Percentiles rank a stretch among this genome's conserved stretches.
Evolutionary conservation across 768 basidiomycete genomes (phyloP).

Genomic region (Calocybe indica): DNA sequence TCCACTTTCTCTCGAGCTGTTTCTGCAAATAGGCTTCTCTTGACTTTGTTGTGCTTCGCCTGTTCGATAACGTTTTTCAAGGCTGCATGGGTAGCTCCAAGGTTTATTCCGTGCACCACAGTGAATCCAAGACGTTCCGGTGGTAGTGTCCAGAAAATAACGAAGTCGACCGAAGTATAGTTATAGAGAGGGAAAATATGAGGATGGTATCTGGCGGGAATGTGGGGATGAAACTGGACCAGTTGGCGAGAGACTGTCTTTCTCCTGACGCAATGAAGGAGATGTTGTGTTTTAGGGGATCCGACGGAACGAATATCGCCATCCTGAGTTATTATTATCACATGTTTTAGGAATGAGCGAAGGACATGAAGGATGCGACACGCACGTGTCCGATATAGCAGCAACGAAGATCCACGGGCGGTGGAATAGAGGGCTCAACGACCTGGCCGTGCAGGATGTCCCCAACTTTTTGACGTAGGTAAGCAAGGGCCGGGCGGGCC

Average conservation of each 20-base stretch:
- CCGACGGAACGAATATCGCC: slow-evolving; percentile 15
- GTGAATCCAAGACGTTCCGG: slow-evolving; percentile 58
- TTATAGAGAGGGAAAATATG: slow-evolving; percentile 78
- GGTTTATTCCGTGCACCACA: slow-evolving; percentile 47
- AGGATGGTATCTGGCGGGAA: slow-evolving; percentile 45
- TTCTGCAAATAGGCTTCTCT: slow-evolving; percentile 88
- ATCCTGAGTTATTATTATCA: slow-evolving; percentile 9
- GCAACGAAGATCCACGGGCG: slow-evolving; percentile 48
- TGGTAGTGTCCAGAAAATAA: slow-evolving; percentile 74
- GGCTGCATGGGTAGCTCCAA: slow-evolving; percentile 67
- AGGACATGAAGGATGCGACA: too few relatives aligned
- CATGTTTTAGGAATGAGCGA: too few relatives aligned
- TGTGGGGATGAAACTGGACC: slow-evolving; percentile 42
- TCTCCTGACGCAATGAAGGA: slow-evolving; percentile 48
- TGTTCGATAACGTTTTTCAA: slow-evolving; percentile 56
- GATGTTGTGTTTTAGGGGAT: slow-evolving; percentile 28
- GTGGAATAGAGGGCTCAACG: slow-evolving; percentile 37
- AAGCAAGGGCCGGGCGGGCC: slow-evolving; percentile 34
- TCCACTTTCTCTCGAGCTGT: slow-evolving; percentile 69
- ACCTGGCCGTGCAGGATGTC: slow-evolving; percentile 43
- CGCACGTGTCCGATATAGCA: slow-evolving; percentile 23
- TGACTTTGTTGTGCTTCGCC: slow-evolving; percentile 57
- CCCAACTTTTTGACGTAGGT: slow-evolving; percentile 45
- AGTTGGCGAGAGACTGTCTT: slow-evolving; percentile 30
- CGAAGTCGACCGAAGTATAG: slow-evolving; percentile 63